A percentile compares a stretch with the other conserved stretches of the same genome.
These are phyloP conservation scores for Beauveria brongniartii DNA, from an alignment of 2,329 filamentous ascomycete genomes.

Conservation along the genomic window DNA sequence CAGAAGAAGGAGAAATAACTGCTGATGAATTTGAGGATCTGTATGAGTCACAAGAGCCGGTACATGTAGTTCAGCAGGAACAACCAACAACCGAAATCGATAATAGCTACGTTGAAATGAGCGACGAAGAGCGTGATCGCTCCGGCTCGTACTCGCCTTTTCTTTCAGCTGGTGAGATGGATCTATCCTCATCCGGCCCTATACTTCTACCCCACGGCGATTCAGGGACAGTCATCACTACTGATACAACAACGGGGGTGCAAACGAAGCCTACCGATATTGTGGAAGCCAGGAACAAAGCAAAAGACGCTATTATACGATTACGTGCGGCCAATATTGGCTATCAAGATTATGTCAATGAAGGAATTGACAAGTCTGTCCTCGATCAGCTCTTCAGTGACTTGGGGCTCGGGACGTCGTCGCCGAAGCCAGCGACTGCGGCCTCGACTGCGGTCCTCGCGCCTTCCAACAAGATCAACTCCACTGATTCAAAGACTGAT, in stretches of 20 bases:
- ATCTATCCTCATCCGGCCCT: slow-evolving; percentile 13
- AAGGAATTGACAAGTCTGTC: slow-evolving; percentile 59
- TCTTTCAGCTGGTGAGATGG: slow-evolving; percentile 41
- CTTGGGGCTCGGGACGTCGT: slow-evolving; percentile 47
- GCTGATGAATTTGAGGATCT: slow-evolving; percentile 56
- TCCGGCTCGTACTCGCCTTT: slow-evolving; percentile 46
- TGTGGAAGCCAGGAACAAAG: slow-evolving; percentile 45
- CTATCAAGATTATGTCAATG: slow-evolving; percentile 64
- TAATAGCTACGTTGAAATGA: slow-evolving; percentile 13
- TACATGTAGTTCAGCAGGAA: neutral
- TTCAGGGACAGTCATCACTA: neutral
- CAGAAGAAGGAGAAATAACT: slow-evolving; percentile 70
- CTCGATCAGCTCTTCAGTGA: slow-evolving; percentile 60
- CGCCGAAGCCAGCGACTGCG: neutral
- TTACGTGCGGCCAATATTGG: slow-evolving; percentile 60
- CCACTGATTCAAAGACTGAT: neutral
- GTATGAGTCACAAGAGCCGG: slow-evolving; percentile 35
- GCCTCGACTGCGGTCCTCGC: neutral
- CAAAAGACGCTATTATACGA: slow-evolving; percentile 58
- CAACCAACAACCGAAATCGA: slow-evolving; percentile 3
- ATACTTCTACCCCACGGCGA: neutral
- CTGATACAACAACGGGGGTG: neutral
- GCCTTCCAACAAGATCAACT: neutral
- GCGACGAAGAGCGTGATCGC: slow-evolving; percentile 28
- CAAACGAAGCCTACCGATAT: slow-evolving; percentile 11